Evolutionary conservation across 805 yeast species (phyloP).

Genomic region (Metschnikowia anglica): DNA sequence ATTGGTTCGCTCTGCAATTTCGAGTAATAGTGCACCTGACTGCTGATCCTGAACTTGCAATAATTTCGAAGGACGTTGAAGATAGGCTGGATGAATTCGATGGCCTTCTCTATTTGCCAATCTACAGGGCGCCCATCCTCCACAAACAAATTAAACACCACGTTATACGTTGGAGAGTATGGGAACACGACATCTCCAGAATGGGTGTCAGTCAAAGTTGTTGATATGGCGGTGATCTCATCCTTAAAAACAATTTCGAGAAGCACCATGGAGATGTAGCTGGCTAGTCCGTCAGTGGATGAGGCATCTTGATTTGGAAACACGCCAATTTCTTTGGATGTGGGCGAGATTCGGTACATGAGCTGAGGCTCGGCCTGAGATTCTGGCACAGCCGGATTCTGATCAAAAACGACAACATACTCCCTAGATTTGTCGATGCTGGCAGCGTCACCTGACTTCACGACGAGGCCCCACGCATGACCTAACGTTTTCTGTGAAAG

Average conservation of each 20-base stretch:
- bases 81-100: slow-evolving; percentile 56
- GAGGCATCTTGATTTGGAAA: not conserved
- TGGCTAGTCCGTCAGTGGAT: slow-evolving; percentile 30
- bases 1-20: slow-evolving; percentile 30
- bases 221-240: slow-evolving; percentile 29
- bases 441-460: slow-evolving; percentile 19
- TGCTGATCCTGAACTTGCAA: slow-evolving; percentile 72
- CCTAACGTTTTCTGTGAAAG: slow-evolving; percentile 22
- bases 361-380: slow-evolving; percentile 5
- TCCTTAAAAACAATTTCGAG: slow-evolving; percentile 39
- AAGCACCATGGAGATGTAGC: slow-evolving; percentile 36
- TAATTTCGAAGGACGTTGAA: slow-evolving; percentile 50
- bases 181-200: slow-evolving; percentile 42
- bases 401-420: slow-evolving; percentile 39
- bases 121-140: slow-evolving; percentile 65
- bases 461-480: slow-evolving; percentile 32
- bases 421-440: slow-evolving; percentile 25
- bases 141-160: slow-evolving; percentile 71
- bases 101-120: slow-evolving; percentile 70
- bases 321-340: slow-evolving; percentile 32
- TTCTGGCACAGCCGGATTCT: not conserved
- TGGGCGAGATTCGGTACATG: slow-evolving; percentile 36
- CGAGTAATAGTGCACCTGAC: slow-evolving; percentile 75
- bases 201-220: not conserved
- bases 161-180: slow-evolving; percentile 64